Conservation (phyloP, 2,329 filamentous ascomycete species). For the Fonsecaea nubica region DNA sequence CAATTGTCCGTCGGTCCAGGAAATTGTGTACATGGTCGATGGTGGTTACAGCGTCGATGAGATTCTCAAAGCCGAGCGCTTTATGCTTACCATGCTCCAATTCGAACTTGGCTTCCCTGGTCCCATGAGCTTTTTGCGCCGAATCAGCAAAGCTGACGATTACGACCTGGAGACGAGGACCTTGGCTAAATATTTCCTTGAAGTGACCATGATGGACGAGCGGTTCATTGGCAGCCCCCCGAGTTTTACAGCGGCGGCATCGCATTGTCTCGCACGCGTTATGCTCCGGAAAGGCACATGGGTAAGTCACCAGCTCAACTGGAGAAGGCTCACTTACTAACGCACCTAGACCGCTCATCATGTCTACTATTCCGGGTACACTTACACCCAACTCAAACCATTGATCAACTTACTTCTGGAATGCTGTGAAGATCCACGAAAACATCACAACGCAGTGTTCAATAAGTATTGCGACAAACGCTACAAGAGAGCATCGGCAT, state of each 20-base stretch:
- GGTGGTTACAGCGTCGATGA: constrained; percentile 86
- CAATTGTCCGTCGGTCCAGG: constrained; percentile 90
- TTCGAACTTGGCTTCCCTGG: constrained; percentile 98
- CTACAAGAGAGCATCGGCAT: constrained; percentile 82
- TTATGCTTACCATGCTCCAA: constrained; percentile 95
- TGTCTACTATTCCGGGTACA: constrained; percentile 93
- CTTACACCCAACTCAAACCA: constrained; percentile 79
- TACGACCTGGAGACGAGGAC: constrained; percentile 96
- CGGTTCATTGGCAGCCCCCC: constrained; percentile 90
- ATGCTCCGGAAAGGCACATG: constrained; percentile 92
- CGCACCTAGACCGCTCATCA: constrained; percentile 73
- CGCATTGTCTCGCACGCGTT: constrained; percentile 87
- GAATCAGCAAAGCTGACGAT: constrained; percentile 97
- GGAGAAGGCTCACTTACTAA: constrained; percentile 28
- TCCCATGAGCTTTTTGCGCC: constrained; percentile 95
- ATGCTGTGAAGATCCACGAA: constrained; percentile 80
- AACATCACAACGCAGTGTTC: constrained; percentile 85
- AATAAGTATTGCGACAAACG: constrained; percentile 90
- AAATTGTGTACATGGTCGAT: constrained; percentile 99
- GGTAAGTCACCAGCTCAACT: constrained; percentile 64
- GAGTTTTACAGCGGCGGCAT: constrained; percentile 87
- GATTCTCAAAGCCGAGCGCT: constrained; percentile 94
- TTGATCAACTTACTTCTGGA: constrained; percentile 80
- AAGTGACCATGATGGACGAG: constrained; percentile 97
- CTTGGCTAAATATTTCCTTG: constrained; percentile 95